Evolutionary conservation across 2,329 filamentous ascomycete species (phyloP).

Genomic region (Zalaria obscura): DNA sequence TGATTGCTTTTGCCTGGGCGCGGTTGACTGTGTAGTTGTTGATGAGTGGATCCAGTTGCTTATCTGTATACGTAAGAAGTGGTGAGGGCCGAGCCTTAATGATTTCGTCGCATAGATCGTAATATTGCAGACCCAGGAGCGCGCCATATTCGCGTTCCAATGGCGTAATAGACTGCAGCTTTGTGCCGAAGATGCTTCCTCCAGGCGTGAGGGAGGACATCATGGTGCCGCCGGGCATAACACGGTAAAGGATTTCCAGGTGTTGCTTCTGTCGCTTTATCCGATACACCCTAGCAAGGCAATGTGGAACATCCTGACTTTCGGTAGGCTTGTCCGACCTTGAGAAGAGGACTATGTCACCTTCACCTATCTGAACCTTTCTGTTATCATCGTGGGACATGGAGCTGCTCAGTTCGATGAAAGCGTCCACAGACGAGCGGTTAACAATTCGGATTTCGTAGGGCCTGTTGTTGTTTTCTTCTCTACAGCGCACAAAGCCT

Average conservation of each 20-base stretch:
- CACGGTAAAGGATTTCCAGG: conserved; percentile 73
- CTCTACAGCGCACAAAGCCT: conserved; percentile 76
- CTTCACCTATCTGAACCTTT: conserved; percentile 62
- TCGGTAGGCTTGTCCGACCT: conserved; percentile 56
- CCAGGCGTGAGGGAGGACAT: conserved; percentile 46
- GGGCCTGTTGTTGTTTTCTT: conserved; percentile 65
- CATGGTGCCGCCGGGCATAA: conserved; percentile 40
- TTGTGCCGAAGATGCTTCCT: conserved; percentile 56
- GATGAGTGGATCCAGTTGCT: conserved; percentile 54
- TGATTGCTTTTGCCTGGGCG: conserved; percentile 81
- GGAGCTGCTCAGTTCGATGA: conserved; percentile 77
- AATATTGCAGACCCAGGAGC: conserved; percentile 80
- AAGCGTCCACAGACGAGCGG: conserved; percentile 81
- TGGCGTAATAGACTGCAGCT: conserved; percentile 85
- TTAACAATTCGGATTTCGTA: conserved; percentile 83
- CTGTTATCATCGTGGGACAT: conserved; percentile 58
- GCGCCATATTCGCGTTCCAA: conserved; percentile 93
- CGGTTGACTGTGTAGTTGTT: conserved; percentile 71
- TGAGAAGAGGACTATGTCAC: conserved; percentile 80
- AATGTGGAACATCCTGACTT: conserved; percentile 55
- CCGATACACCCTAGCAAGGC: conserved; percentile 70
- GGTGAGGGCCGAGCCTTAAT: conserved; percentile 80
- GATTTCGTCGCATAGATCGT: conserved; percentile 89
- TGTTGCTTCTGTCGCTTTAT: conserved; percentile 68
- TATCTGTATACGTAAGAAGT: conserved; percentile 65